Percentiles rank a stretch among this genome's conserved stretches.
Conservation (phyloP, 345 rosid genomes). For the Barbarea vulgaris region DNA sequence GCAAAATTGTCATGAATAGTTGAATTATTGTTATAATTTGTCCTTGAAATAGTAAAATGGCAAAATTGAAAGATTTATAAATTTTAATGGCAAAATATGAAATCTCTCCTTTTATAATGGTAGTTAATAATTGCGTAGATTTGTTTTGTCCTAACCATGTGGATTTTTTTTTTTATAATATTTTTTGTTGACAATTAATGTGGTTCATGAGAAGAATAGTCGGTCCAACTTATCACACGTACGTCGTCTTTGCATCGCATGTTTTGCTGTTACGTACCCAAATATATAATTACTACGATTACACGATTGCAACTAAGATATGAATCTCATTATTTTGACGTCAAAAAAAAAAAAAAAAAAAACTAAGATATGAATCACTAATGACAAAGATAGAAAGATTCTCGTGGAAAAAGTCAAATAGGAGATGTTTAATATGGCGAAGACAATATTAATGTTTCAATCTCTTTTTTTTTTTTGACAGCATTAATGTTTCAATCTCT, state of each 20-base stretch:
- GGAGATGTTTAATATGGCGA: background rate
- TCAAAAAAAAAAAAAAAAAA: too few relatives aligned
- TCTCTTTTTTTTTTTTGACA: too few relatives aligned
- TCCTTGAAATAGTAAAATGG: too few relatives aligned
- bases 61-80: too few relatives aligned
- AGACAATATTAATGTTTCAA: background rate
- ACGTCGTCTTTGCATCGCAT: constrained; percentile 34
- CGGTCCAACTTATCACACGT: constrained; percentile 30
- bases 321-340: too few relatives aligned
- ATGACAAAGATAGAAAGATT: background rate
- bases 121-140: background rate
- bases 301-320: constrained; percentile 4
- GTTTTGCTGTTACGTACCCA: constrained; percentile 25
- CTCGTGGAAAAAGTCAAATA: constrained; percentile 5
- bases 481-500: background rate
- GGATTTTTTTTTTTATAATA: background rate
- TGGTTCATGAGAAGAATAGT: background rate
- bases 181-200: constrained; percentile 1
- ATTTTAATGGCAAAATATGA: too few relatives aligned
- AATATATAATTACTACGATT: background rate
- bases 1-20: too few relatives aligned
- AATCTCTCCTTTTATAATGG: constrained; percentile 11
- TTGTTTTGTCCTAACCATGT: background rate
- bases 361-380: too few relatives aligned
- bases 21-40: too few relatives aligned